Evolutionary conservation across 2,329 filamentous ascomycete genomes (phyloP).

Genomic region (Colletotrichum chlorophyti): DNA sequence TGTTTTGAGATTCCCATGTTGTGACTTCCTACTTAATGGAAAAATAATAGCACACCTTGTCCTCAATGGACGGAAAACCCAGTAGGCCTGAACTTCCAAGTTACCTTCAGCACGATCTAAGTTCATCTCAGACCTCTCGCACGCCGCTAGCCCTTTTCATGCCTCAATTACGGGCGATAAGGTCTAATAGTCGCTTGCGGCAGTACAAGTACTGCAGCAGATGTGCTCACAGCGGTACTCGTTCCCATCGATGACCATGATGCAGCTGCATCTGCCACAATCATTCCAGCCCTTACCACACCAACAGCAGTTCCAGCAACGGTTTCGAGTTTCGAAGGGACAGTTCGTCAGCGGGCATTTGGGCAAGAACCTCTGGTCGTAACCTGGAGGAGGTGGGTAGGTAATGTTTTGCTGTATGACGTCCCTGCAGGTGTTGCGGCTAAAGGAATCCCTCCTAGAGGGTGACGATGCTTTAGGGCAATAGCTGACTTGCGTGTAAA

Average conservation of each 20-base stretch:
- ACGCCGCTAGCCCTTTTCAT: no score
- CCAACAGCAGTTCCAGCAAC: constrained; percentile 63
- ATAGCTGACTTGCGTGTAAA: constrained; percentile 51
- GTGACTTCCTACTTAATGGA: no score
- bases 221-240: constrained; percentile 60
- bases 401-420: constrained; percentile 50
- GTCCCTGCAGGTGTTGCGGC: constrained; percentile 49
- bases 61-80: no score
- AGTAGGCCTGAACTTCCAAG: no score
- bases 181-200: constrained; percentile 42
- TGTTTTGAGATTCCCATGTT: no score
- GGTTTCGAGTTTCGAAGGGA: constrained; percentile 56
- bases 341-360: constrained; percentile 55
- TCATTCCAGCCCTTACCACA: constrained; percentile 61
- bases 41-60: no score
- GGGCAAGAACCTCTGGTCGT: constrained; percentile 40
- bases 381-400: constrained; percentile 55
- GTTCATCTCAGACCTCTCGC: no score
- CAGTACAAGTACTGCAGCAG: constrained; percentile 57
- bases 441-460: constrained; percentile 31
- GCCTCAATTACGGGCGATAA: no score
- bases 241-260: constrained; percentile 59
- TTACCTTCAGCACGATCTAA: no score
- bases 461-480: constrained; percentile 48
- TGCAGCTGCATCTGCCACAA: constrained; percentile 55